Evolutionary conservation across 2,329 filamentous ascomycete species (phyloP).

Genomic region (Sclerotinia borealis): DNA sequence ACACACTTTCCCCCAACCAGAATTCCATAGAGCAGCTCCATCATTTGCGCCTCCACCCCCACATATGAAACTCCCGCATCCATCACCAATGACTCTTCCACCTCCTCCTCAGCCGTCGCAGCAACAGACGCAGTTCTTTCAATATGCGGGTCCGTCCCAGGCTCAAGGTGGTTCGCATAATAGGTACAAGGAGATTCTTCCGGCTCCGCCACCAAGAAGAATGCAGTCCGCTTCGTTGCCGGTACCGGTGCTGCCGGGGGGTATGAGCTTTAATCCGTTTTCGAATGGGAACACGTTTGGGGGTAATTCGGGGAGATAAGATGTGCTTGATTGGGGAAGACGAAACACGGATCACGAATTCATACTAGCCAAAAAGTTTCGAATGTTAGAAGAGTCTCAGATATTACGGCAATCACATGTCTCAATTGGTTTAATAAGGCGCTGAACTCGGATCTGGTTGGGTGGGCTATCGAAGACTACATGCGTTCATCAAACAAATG

Average conservation of each 20-base stretch:
- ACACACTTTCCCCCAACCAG: not conserved
- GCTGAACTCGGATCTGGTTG: too few species aligned
- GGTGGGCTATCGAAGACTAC: too few species aligned
- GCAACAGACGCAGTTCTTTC: constrained; percentile 3
- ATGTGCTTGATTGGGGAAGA: not conserved
- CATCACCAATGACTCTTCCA: constrained; percentile 1
- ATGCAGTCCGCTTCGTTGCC: not conserved
- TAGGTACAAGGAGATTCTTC: constrained; percentile 6
- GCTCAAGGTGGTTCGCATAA: not conserved
- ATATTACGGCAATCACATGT: too few species aligned
- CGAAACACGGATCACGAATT: too few species aligned
- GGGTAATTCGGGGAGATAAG: not conserved
- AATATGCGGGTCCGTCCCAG: not conserved
- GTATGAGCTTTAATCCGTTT: not conserved
- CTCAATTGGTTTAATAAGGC: too few species aligned
- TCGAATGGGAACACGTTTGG: not conserved
- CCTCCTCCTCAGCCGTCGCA: constrained; percentile 1
- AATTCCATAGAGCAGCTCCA: not conserved
- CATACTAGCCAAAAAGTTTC: too few species aligned
- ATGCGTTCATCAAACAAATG: too few species aligned
- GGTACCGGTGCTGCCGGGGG: not conserved
- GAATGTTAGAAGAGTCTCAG: too few species aligned
- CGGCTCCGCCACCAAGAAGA: not conserved
- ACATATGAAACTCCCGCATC: constrained; percentile 2
- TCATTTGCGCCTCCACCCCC: not conserved